phyloP scores from a whole-genome alignment of 176 grass and related monocot species.

The Guadua angustifolia region DNA sequence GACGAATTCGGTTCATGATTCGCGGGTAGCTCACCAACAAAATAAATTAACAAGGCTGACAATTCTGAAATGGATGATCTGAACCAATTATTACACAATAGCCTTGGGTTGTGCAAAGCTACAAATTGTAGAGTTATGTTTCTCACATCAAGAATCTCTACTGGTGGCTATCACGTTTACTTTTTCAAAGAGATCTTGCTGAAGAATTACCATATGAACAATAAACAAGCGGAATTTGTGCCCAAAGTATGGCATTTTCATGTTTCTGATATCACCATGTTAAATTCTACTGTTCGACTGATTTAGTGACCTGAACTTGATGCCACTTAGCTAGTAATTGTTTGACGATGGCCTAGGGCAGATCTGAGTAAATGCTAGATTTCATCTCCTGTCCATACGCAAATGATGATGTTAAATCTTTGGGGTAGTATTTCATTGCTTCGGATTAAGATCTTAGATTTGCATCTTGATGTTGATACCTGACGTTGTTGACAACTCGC shows the following conservation, averaged over 20 bases:
- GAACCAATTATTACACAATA: neutral
- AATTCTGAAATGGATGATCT: slow-evolving; percentile 18
- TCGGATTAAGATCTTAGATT: neutral
- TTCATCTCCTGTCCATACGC: neutral
- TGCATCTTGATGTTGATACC: slow-evolving; percentile 7
- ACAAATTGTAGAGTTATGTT: neutral
- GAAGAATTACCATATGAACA: neutral
- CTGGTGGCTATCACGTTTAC: neutral
- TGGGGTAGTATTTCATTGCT: neutral
- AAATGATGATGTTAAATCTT: slow-evolving; percentile 1
- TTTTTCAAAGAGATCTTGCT: neutral
- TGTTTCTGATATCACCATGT: neutral
- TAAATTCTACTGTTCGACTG: neutral
- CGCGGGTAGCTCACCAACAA: neutral
- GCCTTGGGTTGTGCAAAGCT: neutral
- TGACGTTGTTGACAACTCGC: neutral
- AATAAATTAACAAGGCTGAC: neutral
- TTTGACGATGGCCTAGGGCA: neutral
- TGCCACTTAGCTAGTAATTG: neutral
- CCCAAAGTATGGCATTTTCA: neutral
- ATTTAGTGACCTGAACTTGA: neutral
- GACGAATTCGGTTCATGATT: no score
- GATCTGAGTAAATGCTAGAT: neutral
- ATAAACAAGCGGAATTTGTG: neutral
- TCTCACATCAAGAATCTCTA: neutral